Evolutionary conservation across 2,329 filamentous ascomycete genomes (phyloP), one percentile per base, ranked within the genome.

Genomic region (Chlorencoelia australis): DNA sequence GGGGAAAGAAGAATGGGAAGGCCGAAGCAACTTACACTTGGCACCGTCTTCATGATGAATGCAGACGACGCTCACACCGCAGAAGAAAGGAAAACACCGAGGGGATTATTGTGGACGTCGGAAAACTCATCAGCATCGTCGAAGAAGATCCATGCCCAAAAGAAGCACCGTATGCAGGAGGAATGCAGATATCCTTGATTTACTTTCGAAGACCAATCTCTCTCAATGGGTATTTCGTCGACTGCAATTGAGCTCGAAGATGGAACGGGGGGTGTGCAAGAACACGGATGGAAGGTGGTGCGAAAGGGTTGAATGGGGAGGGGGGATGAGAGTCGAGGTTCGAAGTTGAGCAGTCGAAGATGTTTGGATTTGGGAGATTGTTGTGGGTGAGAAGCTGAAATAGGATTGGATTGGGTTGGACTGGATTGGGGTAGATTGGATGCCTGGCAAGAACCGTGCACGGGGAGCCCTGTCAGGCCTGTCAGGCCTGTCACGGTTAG

Each of bases 41-140:
- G 52, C 39, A 56, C 37, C 16, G 53, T 55, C 46, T 55, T 55
- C 53, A 56, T 56, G 35, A 35, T 47, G 44, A 42, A 32, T 31
- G 30, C 33, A 30, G 20, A 37, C 39, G 40, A 40, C 43, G 38
- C 17, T 33, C 39, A 41, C 43, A 39, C 43, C 37, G 33, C 39
- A 43, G 32, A 31, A 30, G 36, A 44, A 47, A 45, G 33, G 41
- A 44, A 48, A 50, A 38, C 31, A 45, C 39, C 39, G 37, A 41
- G 32, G 39, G 43, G 43, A 46, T 18, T 34, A 24, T 47, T 34
- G 47, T 46, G 39, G 39, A 40, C 30, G 39, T 45, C 25, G 30
- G 41, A 31, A 34, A 44, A 33, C 37, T 52, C 52, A 53, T 44
- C 37, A 49, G 44, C 43, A 49, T 53, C 26, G 46, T 52, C 39